Evolutionary conservation across 2,329 filamentous ascomycete species (phyloP).

Genomic region (Bipolaris zeicola): DNA sequence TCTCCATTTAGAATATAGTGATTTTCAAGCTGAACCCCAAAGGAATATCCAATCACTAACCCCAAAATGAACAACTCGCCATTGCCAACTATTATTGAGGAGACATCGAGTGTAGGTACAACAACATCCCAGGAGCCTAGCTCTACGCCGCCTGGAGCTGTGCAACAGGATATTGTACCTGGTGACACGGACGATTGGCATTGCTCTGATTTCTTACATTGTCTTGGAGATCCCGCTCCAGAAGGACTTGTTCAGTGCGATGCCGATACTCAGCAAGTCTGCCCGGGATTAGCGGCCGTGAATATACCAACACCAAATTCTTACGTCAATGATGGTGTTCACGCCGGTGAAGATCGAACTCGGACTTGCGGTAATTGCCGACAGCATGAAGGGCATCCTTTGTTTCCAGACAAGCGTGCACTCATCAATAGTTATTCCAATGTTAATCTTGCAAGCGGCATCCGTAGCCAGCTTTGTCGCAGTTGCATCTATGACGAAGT

Average conservation of each 20-base stretch:
- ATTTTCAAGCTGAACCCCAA: too few species aligned
- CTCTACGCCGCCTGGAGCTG: neutral
- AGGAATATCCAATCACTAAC: neutral
- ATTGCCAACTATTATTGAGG: neutral
- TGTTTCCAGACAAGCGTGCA: neutral
- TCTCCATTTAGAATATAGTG: neutral
- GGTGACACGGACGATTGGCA: neutral
- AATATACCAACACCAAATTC: neutral
- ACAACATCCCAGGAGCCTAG: neutral
- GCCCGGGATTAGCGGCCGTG: neutral
- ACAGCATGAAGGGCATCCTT: neutral
- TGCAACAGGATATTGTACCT: too few species aligned
- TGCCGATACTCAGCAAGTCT: neutral
- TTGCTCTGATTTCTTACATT: neutral
- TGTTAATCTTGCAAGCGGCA: neutral
- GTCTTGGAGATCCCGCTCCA: neutral
- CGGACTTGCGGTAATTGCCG: neutral
- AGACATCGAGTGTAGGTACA: neutral
- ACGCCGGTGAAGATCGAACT: neutral
- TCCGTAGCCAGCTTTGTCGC: slow-evolving; percentile 1
- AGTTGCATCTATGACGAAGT: slow-evolving; percentile 6
- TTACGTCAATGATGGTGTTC: neutral
- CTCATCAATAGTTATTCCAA: neutral
- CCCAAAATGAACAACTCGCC: neutral
- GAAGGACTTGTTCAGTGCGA: neutral